A percentile compares a stretch with the other conserved stretches of the same genome.
phyloP scores from a whole-genome alignment of 2,329 filamentous ascomycete species.

The Graphiopsis chlorocephala region DNA sequence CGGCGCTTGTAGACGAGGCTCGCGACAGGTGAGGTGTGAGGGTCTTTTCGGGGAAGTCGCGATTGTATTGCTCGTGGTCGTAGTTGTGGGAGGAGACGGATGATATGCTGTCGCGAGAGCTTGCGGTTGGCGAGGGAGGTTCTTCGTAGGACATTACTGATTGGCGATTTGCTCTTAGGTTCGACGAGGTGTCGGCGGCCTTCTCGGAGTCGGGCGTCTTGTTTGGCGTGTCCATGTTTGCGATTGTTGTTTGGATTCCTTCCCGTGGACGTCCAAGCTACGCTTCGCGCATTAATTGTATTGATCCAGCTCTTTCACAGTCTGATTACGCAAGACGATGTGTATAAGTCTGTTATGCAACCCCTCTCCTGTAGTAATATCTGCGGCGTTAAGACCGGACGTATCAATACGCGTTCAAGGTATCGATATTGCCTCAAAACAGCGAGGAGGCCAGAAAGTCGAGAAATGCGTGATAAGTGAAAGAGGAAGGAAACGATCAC shows the following conservation, averaged over 20 bases:
- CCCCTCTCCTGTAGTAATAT: background rate
- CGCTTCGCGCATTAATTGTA: background rate
- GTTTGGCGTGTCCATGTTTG: background rate
- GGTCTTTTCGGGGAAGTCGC: slow-evolving; percentile 23
- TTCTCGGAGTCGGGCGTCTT: background rate
- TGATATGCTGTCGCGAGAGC: slow-evolving; percentile 25
- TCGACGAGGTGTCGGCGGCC: background rate
- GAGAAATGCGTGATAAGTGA: background rate
- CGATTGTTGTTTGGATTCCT: background rate
- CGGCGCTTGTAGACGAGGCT: slow-evolving; percentile 29
- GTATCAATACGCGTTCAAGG: background rate
- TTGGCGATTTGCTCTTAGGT: background rate
- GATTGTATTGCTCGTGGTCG: slow-evolving; percentile 23
- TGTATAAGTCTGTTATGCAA: background rate
- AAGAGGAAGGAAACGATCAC: background rate
- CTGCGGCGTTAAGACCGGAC: slow-evolving; percentile 2
- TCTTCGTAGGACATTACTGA: slow-evolving; percentile 29
- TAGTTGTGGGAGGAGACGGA: slow-evolving; percentile 20
- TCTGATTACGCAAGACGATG: background rate
- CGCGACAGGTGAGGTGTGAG: slow-evolving; percentile 29
- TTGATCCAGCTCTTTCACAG: background rate
- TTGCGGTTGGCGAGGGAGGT: slow-evolving; percentile 21
- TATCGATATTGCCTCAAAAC: background rate
- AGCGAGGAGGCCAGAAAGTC: background rate
- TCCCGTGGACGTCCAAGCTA: background rate